phyloP scores from a whole-genome alignment of 176 grass and related monocot species.

The Carex pumila region DNA sequence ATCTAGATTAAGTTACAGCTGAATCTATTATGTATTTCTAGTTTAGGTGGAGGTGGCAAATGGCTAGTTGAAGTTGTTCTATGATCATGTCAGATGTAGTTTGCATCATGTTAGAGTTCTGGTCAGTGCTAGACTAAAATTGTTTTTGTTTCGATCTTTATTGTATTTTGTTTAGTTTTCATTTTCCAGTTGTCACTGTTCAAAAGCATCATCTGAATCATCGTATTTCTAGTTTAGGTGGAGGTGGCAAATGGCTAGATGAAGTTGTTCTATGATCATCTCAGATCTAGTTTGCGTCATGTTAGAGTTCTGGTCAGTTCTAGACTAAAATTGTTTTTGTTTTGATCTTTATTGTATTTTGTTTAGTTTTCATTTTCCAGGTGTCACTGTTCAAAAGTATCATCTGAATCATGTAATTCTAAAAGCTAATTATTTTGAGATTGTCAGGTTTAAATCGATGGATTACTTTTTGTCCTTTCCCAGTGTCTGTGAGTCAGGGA shows the following conservation, averaged over 20 bases:
- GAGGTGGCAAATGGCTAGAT: neutral
- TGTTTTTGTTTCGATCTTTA: neutral
- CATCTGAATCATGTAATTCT: neutral
- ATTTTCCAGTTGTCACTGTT: neutral
- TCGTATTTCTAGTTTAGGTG: neutral
- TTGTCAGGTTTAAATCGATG: neutral
- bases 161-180: neutral
- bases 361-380: neutral
- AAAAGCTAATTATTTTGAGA: neutral
- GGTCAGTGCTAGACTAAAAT: neutral
- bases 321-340: neutral
- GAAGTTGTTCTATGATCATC: neutral
- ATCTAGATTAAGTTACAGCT: neutral
- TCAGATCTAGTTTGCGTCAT: neutral
- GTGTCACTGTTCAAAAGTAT: neutral
- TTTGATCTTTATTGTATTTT: neutral
- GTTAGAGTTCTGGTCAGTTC: neutral
- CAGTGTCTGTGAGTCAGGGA: no score
- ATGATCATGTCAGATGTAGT: neutral
- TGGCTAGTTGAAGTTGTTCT: neutral
- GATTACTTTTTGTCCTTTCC: neutral
- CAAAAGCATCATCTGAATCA: no score
- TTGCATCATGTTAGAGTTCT: neutral
- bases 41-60: neutral
- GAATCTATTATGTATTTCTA: neutral